Evolutionary conservation across 257 asterid genomes (phyloP).

Genomic region (Gentiana dahurica): DNA sequence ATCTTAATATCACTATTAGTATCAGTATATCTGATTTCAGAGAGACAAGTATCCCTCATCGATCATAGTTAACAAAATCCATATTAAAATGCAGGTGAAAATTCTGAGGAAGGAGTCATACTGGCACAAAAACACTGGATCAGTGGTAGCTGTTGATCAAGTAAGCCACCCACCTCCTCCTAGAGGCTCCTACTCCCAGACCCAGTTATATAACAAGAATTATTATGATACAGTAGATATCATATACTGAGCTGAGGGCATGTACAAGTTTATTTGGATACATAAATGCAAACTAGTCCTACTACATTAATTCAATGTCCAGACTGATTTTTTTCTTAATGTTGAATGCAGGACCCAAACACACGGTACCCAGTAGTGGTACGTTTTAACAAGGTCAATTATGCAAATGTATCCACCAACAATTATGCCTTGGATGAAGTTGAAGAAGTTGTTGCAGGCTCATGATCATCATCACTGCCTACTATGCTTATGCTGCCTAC

Average conservation of each 20-base stretch:
- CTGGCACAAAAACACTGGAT: conserved; percentile 85
- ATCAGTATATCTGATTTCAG: too few species aligned
- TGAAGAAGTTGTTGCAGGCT: conserved; percentile 21
- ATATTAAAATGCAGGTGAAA: conserved; percentile 43
- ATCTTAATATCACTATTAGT: too few species aligned
- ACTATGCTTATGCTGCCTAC: not conserved
- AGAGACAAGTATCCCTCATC: too few species aligned
- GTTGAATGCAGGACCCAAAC: conserved; percentile 64
- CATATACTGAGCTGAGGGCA: too few species aligned
- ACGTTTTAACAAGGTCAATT: conserved; percentile 86
- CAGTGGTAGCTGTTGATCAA: conserved; percentile 97
- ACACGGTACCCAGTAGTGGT: conserved; percentile 89
- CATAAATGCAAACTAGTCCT: too few species aligned
- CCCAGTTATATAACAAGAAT: too few species aligned
- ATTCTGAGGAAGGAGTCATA: conserved; percentile 87
- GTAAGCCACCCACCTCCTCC: conserved; percentile 16
- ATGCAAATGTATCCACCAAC: conserved; percentile 90
- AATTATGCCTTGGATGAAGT: conserved; percentile 90
- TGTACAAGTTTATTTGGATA: too few species aligned
- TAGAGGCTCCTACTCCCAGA: not conserved
- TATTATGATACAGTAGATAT: too few species aligned
- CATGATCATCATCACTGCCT: conserved; percentile 10
- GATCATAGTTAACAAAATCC: too few species aligned
- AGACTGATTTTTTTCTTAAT: not conserved
- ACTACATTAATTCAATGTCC: too few species aligned